phyloP scores from a whole-genome alignment of 192 early-diverging fungal species.

The Radiomyces spectabilis region DNA sequence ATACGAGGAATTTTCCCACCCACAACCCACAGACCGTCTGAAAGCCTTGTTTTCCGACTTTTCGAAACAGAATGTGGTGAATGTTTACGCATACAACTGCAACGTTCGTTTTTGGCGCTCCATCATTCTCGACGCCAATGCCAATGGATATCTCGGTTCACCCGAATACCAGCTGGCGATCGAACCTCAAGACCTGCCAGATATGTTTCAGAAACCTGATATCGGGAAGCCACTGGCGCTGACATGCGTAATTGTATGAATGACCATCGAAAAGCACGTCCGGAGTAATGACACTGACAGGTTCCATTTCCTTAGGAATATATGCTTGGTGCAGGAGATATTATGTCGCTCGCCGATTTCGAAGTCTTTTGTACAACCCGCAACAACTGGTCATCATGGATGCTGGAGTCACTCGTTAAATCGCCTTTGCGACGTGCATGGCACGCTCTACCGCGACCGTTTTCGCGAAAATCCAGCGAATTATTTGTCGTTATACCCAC shows the following conservation, averaged over 20 bases:
- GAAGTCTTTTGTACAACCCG: background rate
- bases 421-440: background rate
- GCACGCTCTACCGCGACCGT: background rate
- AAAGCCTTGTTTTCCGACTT: no score
- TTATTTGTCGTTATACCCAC: conserved; percentile 9
- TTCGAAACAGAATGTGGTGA: no score
- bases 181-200: background rate
- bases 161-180: background rate
- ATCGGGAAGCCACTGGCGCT: background rate
- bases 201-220: background rate
- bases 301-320: background rate
- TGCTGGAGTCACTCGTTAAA: background rate
- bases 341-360: background rate
- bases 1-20: no score
- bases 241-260: background rate
- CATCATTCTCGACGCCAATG: background rate
- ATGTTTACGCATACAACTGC: no score
- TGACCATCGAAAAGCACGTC: background rate
- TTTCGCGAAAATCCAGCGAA: background rate
- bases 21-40: no score
- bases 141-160: background rate
- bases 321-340: background rate
- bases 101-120: background rate
- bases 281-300: no score
- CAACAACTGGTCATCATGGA: no score